A percentile compares a stretch with the other conserved stretches of the same genome.
Evolutionary conservation across 1,284 basidiomycete species (phyloP).

Genomic region (Clitocybe nebularis): DNA sequence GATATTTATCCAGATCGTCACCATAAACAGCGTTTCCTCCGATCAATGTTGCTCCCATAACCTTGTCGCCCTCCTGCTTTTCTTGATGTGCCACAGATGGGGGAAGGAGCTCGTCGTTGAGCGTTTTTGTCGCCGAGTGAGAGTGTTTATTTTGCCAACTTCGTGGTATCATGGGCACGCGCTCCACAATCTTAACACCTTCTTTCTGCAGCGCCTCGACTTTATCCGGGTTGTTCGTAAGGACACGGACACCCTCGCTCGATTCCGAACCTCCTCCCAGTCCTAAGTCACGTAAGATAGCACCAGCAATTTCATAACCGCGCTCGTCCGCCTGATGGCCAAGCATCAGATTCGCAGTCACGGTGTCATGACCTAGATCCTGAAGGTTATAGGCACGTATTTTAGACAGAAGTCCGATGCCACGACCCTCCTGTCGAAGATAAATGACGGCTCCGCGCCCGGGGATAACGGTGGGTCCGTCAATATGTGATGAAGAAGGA

Average conservation of each 20-base stretch:
- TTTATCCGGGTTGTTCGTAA: constrained; percentile 99
- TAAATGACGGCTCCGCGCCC: constrained; percentile 96
- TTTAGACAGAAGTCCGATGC: constrained; percentile 95
- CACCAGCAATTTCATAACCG: constrained; percentile 88
- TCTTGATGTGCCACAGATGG: constrained; percentile 21
- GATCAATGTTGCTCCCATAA: constrained; percentile 78
- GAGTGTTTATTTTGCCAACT: constrained; percentile 68
- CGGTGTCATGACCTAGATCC: constrained; percentile 97
- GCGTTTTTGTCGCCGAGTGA: constrained; percentile 24
- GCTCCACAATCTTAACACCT: constrained; percentile 78
- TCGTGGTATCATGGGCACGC: constrained; percentile 92
- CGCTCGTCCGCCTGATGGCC: constrained; percentile 95
- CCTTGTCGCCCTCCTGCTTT: constrained; percentile 43
- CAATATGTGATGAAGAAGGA: constrained; percentile 29
- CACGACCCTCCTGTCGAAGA: constrained; percentile 97
- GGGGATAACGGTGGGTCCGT: constrained; percentile 44
- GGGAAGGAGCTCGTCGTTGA: constrained; percentile 18
- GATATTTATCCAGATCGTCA: constrained; percentile 90
- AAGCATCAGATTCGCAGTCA: constrained; percentile 93
- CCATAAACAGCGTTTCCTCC: constrained; percentile 80
- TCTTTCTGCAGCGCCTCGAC: constrained; percentile 85
- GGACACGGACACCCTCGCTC: constrained; percentile 68
- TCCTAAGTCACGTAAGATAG: constrained; percentile 87
- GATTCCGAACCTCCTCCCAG: constrained; percentile 49
- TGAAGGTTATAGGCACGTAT: constrained; percentile 98